Evolutionary conservation across 2,329 filamentous ascomycete genomes (phyloP).

Genomic region (Xylariaceae sp.): DNA sequence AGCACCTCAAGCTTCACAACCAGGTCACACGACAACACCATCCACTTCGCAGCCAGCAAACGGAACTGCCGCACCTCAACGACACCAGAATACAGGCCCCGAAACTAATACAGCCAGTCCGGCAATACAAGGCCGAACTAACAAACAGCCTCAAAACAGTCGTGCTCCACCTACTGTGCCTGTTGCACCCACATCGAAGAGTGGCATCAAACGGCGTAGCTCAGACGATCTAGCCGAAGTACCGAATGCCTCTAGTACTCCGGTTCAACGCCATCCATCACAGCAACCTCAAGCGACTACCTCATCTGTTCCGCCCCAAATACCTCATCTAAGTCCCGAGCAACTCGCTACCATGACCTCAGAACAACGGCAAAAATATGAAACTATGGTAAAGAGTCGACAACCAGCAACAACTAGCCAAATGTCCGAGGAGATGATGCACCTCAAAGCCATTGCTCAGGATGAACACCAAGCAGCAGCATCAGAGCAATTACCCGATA

Average conservation of each 20-base stretch:
- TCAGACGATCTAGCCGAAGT: slow-evolving; percentile 51
- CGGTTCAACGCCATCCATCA: slow-evolving; percentile 39
- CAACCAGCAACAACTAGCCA: slow-evolving; percentile 21
- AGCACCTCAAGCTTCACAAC: slow-evolving; percentile 28
- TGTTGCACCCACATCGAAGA: slow-evolving; percentile 50
- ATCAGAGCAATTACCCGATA: slow-evolving; percentile 52
- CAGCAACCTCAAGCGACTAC: slow-evolving; percentile 37
- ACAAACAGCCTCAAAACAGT: slow-evolving; percentile 43
- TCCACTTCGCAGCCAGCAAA: slow-evolving; percentile 30
- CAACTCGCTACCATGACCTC: slow-evolving; percentile 52
- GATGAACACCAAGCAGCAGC: slow-evolving; percentile 46
- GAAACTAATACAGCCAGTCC: slow-evolving; percentile 30
- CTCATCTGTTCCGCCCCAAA: slow-evolving; percentile 25
- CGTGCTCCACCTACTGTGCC: slow-evolving; percentile 49
- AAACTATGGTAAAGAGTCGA: slow-evolving; percentile 45
- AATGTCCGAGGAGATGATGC: slow-evolving; percentile 47
- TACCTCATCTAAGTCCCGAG: slow-evolving; percentile 43
- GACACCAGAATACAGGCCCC: slow-evolving; percentile 29
- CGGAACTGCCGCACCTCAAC: slow-evolving; percentile 32
- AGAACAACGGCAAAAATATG: slow-evolving; percentile 55
- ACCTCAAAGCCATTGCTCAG: slow-evolving; percentile 40
- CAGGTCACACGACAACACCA: slow-evolving; percentile 23
- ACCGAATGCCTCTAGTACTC: slow-evolving; percentile 30
- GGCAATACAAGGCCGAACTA: slow-evolving; percentile 37
- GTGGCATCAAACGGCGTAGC: slow-evolving; percentile 56